Base-by-base conservation (phyloP, 1,139 yeast species). In the Zygosaccharomyces pseudobailii region DNA sequence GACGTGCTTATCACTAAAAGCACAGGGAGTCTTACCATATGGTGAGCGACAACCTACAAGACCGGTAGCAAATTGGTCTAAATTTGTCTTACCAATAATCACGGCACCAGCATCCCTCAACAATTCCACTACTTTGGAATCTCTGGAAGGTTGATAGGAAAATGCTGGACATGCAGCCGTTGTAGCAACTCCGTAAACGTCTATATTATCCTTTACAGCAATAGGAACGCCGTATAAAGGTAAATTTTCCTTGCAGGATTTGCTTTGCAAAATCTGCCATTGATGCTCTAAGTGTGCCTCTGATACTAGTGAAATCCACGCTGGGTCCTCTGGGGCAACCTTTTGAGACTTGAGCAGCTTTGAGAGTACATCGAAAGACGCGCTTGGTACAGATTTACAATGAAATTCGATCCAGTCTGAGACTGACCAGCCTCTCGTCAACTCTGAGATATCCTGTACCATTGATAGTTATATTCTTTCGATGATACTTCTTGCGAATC, bases 11-110 rank as follows among this genome's bases (percentile, higher is more conserved):
- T 74, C 70, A 56, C 85, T 74, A 65, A 90, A 88, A 1, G 92
- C 82, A 63, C 84, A 83, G 34, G 89, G 80, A 4, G 96, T 86
- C 55, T 80, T 76, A 5, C 98, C 97, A 63, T 89, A 92, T 1
- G 97, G 97, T 5, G 96, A 86, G 63, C 97, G 78, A 21, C 88
- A 84, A 36, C 98, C 98, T 2, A 92, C 97, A 49, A 92, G 74
- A 27, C 98, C 98, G 4, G 97, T 90, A 20, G 97, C 97, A 69
- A 90, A 90, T 67, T 90, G 97, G 65, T 90, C 97, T 65, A 90
- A 74, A 65, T 90, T 90, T 50, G 97, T 90, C 66, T 90, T 90
- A 48, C 97, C 97, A 41, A 90, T 73, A 33, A 90, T 77, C 46
- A 90, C 86, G 40, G 97, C 97, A 59, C 97, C 97, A 25, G 89